These are phyloP conservation scores for Petunia hybrid DNA, from an alignment of 305 asterid genomes.

Conservation along the genomic window DNA sequence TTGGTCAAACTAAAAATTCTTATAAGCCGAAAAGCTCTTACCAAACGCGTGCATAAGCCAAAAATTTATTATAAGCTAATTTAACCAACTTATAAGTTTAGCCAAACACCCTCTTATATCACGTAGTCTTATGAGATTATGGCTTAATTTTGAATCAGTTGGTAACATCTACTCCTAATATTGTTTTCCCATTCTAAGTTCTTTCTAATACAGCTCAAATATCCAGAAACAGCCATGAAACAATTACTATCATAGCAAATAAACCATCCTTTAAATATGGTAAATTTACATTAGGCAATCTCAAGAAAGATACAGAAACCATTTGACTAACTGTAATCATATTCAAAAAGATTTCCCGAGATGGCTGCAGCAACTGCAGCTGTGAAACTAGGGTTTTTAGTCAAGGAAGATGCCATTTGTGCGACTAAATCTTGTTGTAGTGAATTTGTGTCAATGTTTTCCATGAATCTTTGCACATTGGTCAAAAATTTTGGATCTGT, in stretches of 20 bases:
- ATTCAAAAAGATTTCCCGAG: conserved; percentile 59
- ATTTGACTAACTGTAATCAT: conserved; percentile 32
- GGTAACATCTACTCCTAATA: not conserved
- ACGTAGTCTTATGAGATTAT: not conserved
- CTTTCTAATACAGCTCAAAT: not conserved
- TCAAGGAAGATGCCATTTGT: conserved; percentile 71
- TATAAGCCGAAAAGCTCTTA: no score
- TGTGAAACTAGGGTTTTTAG: conserved; percentile 70
- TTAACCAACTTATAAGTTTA: no score
- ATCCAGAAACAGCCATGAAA: not conserved
- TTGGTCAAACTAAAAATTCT: no score
- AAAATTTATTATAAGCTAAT: no score
- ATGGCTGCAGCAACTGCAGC: conserved; percentile 78
- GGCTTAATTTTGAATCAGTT: not conserved
- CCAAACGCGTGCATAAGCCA: no score
- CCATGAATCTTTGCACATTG: conserved; percentile 17
- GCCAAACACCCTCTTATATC: no score
- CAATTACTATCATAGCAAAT: not conserved
- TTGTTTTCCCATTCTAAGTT: not conserved
- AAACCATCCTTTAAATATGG: not conserved
- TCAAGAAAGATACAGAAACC: not conserved
- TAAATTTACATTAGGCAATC: not conserved
- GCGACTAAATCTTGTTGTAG: conserved; percentile 57
- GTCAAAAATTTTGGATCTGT: conserved; percentile 37
- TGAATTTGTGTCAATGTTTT: conserved; percentile 37